Evolutionary conservation across 441 rosid species (phyloP), one percentile per base, ranked within the genome.

Genomic region (Sinapis alba): DNA sequence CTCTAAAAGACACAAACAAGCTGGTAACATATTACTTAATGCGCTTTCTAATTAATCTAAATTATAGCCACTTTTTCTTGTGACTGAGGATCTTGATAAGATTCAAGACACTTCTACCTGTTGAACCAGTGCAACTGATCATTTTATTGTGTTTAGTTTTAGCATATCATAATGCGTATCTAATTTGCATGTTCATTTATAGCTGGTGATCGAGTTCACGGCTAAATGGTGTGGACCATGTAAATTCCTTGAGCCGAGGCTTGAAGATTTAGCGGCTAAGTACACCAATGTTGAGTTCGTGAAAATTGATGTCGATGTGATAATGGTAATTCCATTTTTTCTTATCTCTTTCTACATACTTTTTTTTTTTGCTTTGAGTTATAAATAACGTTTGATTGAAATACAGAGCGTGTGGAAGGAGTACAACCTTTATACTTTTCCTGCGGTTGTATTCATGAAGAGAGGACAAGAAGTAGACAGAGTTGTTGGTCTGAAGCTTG

Each of bases 191-290:
- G 38, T 72, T 18, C 36, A 5, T 50, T 1, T 69, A 6, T 62
- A 91, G 98, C 38, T 86, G 85, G 97, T 88, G 64, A 65, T 89
- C 47, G 83, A 88, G 73, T 94, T 90, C 84, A 79, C 96, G 10
- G 92, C 97, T 1, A 78, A 83, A 19, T 89, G 98, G 96, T 91
- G 97, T 6, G 90, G 92, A 54, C 92, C 95, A 4, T 90, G 96
- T 72, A 84, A 82, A 68, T 12, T 62, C 57, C 79, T 90, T 71
- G 92, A 90, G 6, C 93, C 90, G 0, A 53, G 64, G 13, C 67
- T 88, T 12, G 83, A 82, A 50, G 91, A 89, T 47, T 79, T 83
- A 11, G 91, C 94, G 7, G 85, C 88, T 11, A 83, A 61, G 27
- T 87, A 81, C 71, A 61, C 82, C 0, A 85, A 88, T 30, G 89